Evolutionary conservation across 805 yeast species (phyloP).

Genomic region (Lachancea waltii): DNA sequence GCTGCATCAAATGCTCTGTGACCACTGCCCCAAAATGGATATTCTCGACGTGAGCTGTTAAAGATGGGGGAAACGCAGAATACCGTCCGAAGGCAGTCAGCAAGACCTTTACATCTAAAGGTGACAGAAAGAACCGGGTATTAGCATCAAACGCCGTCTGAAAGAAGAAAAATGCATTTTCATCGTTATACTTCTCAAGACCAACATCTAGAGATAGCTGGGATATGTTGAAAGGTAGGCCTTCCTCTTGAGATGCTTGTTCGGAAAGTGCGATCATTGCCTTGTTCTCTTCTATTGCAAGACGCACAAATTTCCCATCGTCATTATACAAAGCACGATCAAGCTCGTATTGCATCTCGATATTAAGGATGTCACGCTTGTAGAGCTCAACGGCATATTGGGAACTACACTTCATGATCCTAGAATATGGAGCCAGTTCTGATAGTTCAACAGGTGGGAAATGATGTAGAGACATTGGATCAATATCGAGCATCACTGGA

Average conservation of each 20-base stretch:
- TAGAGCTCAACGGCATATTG: constrained; percentile 48
- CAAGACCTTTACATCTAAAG: constrained; percentile 73
- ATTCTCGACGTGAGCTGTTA: constrained; percentile 61
- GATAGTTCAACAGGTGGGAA: constrained; percentile 50
- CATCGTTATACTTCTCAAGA: constrained; percentile 30
- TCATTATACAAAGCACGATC: constrained; percentile 59
- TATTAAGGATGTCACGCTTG: constrained; percentile 50
- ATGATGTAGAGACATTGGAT: constrained; percentile 36
- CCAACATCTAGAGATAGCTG: constrained; percentile 12
- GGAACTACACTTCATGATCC: constrained; percentile 63
- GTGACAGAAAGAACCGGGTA: constrained; percentile 62
- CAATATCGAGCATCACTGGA: constrained; percentile 42
- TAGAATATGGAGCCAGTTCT: constrained; percentile 44
- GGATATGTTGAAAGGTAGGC: constrained; percentile 1
- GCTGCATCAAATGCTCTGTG: constrained; percentile 49
- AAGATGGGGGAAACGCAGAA: constrained; percentile 57
- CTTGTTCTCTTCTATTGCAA: constrained; percentile 53
- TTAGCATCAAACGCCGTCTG: constrained; percentile 69
- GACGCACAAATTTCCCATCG: constrained; percentile 44
- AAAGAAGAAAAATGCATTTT: constrained; percentile 59
- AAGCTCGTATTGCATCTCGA: constrained; percentile 45
- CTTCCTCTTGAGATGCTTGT: constrained; percentile 16
- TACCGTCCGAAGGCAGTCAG: constrained; percentile 56
- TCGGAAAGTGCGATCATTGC: constrained; percentile 35
- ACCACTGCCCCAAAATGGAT: constrained; percentile 59